Conservation (phyloP, 2,329 filamentous ascomycete genomes). For the Teratosphaeria nubilosa region DNA sequence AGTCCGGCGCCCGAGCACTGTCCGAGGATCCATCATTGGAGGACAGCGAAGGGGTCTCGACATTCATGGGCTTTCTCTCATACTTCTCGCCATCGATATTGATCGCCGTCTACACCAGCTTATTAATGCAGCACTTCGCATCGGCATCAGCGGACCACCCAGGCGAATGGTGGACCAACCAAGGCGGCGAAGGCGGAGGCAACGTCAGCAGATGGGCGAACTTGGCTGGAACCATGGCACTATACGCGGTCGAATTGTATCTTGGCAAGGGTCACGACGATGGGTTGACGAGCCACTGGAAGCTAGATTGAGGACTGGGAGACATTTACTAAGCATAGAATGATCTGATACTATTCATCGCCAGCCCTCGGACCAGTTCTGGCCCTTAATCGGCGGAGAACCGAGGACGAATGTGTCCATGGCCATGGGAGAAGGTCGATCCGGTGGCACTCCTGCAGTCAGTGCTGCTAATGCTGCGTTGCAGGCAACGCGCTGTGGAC, state of each 20-base stretch:
- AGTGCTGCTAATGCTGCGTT: too few relatives aligned
- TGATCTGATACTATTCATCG: neutral
- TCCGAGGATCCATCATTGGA: slow-evolving; percentile 79
- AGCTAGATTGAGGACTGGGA: slow-evolving; percentile 16
- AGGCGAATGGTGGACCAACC: slow-evolving; percentile 71
- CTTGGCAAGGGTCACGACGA: slow-evolving; percentile 70
- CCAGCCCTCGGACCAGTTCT: too few relatives aligned
- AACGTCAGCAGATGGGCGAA: slow-evolving; percentile 94
- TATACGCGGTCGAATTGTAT: slow-evolving; percentile 86
- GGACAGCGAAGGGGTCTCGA: slow-evolving; percentile 58
- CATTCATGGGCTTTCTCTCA: slow-evolving; percentile 70
- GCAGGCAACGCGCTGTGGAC: neutral
- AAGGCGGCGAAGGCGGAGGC: slow-evolving; percentile 70
- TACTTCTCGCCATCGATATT: slow-evolving; percentile 94
- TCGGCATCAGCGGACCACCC: slow-evolving; percentile 49
- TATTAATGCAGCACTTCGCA: slow-evolving; percentile 91
- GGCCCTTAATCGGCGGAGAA: neutral
- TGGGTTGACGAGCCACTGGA: slow-evolving; percentile 15
- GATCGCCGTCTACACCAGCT: slow-evolving; percentile 90
- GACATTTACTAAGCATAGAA: neutral
- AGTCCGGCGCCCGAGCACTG: slow-evolving; percentile 71
- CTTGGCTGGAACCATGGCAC: slow-evolving; percentile 72
- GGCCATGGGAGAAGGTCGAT: neutral
- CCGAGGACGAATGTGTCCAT: neutral
- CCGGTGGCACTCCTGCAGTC: too few relatives aligned